Percentiles rank a stretch among this genome's conserved stretches.
These are phyloP conservation scores for Xylariaceae sp. DNA, from an alignment of 2,329 filamentous ascomycete species.

Conservation along the genomic window DNA sequence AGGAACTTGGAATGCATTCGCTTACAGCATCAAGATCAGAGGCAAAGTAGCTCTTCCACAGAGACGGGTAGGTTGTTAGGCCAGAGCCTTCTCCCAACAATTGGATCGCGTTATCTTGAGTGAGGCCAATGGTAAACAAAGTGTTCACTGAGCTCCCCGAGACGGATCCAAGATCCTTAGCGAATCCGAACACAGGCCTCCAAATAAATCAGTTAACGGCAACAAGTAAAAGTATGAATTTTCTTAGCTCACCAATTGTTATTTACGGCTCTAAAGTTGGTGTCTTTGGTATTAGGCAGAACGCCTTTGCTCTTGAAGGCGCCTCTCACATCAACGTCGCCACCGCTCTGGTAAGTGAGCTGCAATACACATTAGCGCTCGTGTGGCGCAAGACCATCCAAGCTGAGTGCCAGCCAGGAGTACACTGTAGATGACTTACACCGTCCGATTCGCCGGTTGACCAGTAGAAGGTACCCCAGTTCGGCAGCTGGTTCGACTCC, in stretches of 20 bases:
- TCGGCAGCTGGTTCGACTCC: conserved; percentile 73
- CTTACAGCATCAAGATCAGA: conserved; percentile 63
- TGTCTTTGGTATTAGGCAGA: conserved; percentile 70
- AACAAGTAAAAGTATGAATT: not conserved
- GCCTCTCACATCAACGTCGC: conserved; percentile 68
- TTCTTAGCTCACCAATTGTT: conserved; percentile 56
- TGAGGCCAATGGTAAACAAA: conserved; percentile 78
- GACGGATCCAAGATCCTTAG: conserved; percentile 63
- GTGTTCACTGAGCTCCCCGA: conserved; percentile 48
- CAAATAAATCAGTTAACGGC: conserved; percentile 6
- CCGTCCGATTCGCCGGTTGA: conserved; percentile 64
- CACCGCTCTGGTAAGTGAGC: conserved; percentile 74
- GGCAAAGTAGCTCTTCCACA: conserved; percentile 79
- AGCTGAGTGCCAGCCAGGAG: no score
- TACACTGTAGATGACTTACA: conserved; percentile 41
- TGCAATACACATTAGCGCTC: conserved; percentile 42
- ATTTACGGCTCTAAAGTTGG: conserved; percentile 69
- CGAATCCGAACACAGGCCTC: conserved; percentile 82
- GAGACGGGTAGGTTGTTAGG: conserved; percentile 68
- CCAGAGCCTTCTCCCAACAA: conserved; percentile 72
- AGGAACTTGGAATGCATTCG: not conserved
- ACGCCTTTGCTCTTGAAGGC: conserved; percentile 69
- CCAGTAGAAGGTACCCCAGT: conserved; percentile 81
- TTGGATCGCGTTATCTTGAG: conserved; percentile 78
- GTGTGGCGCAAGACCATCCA: not conserved